Base-by-base conservation (phyloP, 2,329 filamentous ascomycete genomes). In the Aspergillus proliferans region DNA sequence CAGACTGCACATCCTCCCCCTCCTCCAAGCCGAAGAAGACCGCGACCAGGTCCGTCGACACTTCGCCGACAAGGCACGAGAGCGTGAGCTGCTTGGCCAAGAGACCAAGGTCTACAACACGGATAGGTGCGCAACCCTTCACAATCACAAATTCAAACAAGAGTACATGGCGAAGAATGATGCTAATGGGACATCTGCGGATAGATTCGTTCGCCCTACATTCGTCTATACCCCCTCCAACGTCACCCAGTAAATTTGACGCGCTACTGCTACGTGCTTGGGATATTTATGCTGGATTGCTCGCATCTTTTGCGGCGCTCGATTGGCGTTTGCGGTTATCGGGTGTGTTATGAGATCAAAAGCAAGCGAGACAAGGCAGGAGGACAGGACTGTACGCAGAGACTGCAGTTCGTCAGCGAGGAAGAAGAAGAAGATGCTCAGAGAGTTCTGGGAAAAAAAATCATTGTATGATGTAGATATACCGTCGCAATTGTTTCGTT, bases 11-110 rank as follows among this genome's bases (percentile, higher is more conserved):
- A 80, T 98, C 56, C 93, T 92, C 65, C 93, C 93, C 50, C 76
- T 95, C 55, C 83, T 98, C 56, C 92, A 97, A 71, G 93, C 93
- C 49, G 93, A 98, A 69, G 90, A 95, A 72, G 93, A 98, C 76
- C 86, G 93, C 53, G 93, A 98, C 74, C 86, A 92, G 69, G 91
- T 95, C 55, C 82, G 93, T 58, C 80, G 92, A 66, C 82, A 92
- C 71, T 81, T 86, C 58, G 93, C 93, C 50, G 88, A 95, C 71
- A 84, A 89, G 80, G 85, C 84, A 58, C 82, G 93, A 58, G 93
- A 97, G 81, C 89, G 91, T 81, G 86, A 90, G 73, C 75, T 98
- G 57, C 67, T 97, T 60, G 93, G 93, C 49, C 84, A 85, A 56
- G 87, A 92, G 71, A 83, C 81, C 47, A 88, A 86, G 75, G 80